Evolutionary conservation across 805 yeast genomes (phyloP).

Genomic region (Jamesozyma spencerorum): DNA sequence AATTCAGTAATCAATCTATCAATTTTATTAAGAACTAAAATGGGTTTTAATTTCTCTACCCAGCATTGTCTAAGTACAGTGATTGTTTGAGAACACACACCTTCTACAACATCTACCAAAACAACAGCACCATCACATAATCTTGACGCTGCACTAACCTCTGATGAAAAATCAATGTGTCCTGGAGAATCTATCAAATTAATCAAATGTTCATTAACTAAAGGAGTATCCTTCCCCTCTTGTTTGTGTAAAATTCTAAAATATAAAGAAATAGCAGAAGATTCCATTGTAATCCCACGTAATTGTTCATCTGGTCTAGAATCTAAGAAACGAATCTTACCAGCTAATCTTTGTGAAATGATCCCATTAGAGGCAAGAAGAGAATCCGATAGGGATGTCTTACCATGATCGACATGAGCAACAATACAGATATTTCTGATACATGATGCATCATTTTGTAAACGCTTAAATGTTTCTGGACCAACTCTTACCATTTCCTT

Average conservation of each 20-base stretch:
- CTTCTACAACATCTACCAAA: conserved; percentile 93
- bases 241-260: conserved; percentile 56
- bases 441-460: conserved; percentile 60
- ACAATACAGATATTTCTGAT: conserved; percentile 88
- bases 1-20: conserved; percentile 80
- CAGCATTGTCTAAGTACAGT: conserved; percentile 92
- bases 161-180: conserved; percentile 95
- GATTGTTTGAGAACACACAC: conserved; percentile 95
- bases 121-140: conserved; percentile 96
- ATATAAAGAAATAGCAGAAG: conserved; percentile 89
- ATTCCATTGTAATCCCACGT: conserved; percentile 96
- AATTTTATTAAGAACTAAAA: conserved; percentile 81
- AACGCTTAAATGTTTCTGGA: conserved; percentile 49
- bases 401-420: conserved; percentile 98
- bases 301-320: conserved; percentile 92
- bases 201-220: conserved; percentile 70
- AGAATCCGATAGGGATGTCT: conserved; percentile 89
- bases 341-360: conserved; percentile 90
- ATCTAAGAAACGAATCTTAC: conserved; percentile 85
- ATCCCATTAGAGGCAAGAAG: conserved; percentile 91
- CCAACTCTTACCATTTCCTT: conserved; percentile 45
- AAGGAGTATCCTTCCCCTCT: conserved; percentile 34
- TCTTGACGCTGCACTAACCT: conserved; percentile 91
- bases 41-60: conserved; percentile 83
- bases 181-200: conserved; percentile 97